These are phyloP conservation scores for Glonium stellatum DNA, from an alignment of 495 filamentous ascomycete genomes.

Conservation along the genomic window DNA sequence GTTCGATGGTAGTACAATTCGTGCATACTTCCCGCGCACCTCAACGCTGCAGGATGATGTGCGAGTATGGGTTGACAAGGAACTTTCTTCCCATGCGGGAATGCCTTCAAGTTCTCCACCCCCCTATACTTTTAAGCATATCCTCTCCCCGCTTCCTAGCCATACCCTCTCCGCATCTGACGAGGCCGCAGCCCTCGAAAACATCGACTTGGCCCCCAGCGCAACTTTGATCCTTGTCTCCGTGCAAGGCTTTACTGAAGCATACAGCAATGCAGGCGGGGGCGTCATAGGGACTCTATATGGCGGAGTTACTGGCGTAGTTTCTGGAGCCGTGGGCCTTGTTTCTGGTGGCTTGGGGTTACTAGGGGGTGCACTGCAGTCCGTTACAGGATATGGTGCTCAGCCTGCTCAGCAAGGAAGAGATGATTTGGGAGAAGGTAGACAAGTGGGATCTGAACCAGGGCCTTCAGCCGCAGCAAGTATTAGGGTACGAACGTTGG, in stretches of 20 bases:
- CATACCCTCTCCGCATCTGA: slow-evolving; percentile 64
- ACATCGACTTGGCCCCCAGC: slow-evolving; percentile 64
- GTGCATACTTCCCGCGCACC: slow-evolving; percentile 53
- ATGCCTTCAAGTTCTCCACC: slow-evolving; percentile 9
- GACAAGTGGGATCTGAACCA: not conserved
- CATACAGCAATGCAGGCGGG: slow-evolving; percentile 46
- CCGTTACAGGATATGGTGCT: slow-evolving; percentile 39
- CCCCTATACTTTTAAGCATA: slow-evolving; percentile 72
- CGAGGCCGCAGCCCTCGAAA: slow-evolving; percentile 58
- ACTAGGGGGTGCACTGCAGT: slow-evolving; percentile 45
- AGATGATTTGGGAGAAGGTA: not conserved
- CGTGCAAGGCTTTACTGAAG: slow-evolving; percentile 52
- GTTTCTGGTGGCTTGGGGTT: slow-evolving; percentile 35
- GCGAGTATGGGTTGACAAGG: slow-evolving; percentile 64
- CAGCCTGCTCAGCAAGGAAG: not conserved
- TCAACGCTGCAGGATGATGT: slow-evolving; percentile 59
- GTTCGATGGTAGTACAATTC: slow-evolving; percentile 74
- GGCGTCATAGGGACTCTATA: slow-evolving; percentile 12
- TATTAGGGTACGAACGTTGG: slow-evolving; percentile 50
- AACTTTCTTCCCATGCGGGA: slow-evolving; percentile 10
- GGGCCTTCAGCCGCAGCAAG: slow-evolving; percentile 20
- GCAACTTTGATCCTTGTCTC: slow-evolving; percentile 80
- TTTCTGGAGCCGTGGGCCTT: slow-evolving; percentile 32
- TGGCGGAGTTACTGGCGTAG: slow-evolving; percentile 13
- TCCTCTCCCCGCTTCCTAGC: slow-evolving; percentile 72